phyloP scores from a whole-genome alignment of 345 rosid species.

The Carallia pectinifolia region DNA sequence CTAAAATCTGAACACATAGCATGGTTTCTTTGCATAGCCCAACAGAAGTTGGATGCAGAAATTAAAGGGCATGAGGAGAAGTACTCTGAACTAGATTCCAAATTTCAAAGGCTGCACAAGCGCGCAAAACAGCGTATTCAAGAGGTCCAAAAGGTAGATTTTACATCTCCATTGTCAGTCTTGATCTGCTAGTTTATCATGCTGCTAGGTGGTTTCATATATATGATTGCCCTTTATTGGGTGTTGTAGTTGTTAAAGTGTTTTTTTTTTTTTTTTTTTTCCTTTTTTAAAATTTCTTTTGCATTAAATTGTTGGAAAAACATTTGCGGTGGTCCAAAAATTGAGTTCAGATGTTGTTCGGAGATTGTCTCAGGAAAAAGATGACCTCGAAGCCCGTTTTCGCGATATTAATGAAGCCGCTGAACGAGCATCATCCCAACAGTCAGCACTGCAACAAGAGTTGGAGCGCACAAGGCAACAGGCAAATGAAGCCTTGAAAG shows the following conservation, averaged over 20 bases:
- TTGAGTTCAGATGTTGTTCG: slow-evolving; percentile 19
- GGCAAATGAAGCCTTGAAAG: slow-evolving; percentile 96
- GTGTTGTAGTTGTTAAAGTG: neutral
- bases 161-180: slow-evolving; percentile 12
- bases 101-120: slow-evolving; percentile 90
- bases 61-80: slow-evolving; percentile 85
- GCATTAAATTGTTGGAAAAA: neutral
- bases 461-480: slow-evolving; percentile 91
- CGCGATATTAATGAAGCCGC: slow-evolving; percentile 59
- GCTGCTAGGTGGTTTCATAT: neutral
- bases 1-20: slow-evolving; percentile 29
- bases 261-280: neutral
- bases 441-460: slow-evolving; percentile 74
- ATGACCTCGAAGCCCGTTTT: slow-evolving; percentile 70
- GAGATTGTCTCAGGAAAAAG: slow-evolving; percentile 77
- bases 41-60: slow-evolving; percentile 79
- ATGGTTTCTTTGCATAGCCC: slow-evolving; percentile 50
- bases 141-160: slow-evolving; percentile 91
- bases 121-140: slow-evolving; percentile 98
- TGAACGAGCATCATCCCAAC: slow-evolving; percentile 73
- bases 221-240: neutral
- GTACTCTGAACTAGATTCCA: slow-evolving; percentile 89
- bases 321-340: slow-evolving; percentile 4
- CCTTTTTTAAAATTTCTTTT: neutral
- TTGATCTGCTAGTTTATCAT: slow-evolving; percentile 10